Conservation (phyloP, 148 eudicot species). For the Chenopodium quinoa region DNA sequence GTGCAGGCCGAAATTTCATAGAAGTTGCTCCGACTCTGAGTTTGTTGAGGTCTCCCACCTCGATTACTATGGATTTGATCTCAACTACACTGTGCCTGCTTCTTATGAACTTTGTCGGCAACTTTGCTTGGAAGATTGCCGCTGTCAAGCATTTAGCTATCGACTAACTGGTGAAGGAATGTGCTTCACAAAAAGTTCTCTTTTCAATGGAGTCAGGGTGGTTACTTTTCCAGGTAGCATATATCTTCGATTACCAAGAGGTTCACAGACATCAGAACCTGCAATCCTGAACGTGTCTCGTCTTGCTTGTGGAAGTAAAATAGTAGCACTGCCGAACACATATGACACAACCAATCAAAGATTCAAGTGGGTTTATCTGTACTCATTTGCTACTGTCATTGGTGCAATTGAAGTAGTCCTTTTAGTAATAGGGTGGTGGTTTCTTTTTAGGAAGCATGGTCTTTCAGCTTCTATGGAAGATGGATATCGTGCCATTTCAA, state of each 20-base stretch:
- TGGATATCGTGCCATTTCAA: conserved; percentile 52
- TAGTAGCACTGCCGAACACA: conserved; percentile 12
- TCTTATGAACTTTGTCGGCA: conserved; percentile 38
- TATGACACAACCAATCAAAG: conserved; percentile 29
- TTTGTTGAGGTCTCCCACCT: conserved; percentile 47
- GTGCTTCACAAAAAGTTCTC: conserved; percentile 47
- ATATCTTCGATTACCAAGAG: conserved; percentile 44
- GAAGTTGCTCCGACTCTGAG: conserved; percentile 32
- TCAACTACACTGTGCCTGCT: conserved; percentile 8
- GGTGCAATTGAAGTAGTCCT: conserved; percentile 45
- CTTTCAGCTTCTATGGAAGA: conserved; percentile 45
- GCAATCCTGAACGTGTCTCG: conserved; percentile 25
- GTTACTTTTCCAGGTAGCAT: conserved; percentile 32
- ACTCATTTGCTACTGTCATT: conserved; percentile 42
- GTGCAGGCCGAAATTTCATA: conserved; percentile 49
- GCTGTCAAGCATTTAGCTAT: conserved; percentile 51
- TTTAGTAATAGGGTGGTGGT: conserved; percentile 41
- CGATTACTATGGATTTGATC: conserved; percentile 62
- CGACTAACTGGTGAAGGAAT: conserved; percentile 32
- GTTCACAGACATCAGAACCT: conserved; percentile 4
- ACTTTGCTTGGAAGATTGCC: conserved; percentile 41
- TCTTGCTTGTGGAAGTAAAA: conserved; percentile 26
- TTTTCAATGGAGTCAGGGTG: conserved; percentile 45
- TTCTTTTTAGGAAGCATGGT: conserved; percentile 40
- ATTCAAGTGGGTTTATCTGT: conserved; percentile 49